Evolutionary conservation across 441 rosid genomes (phyloP).

Genomic region (Gossypium davidsonii): DNA sequence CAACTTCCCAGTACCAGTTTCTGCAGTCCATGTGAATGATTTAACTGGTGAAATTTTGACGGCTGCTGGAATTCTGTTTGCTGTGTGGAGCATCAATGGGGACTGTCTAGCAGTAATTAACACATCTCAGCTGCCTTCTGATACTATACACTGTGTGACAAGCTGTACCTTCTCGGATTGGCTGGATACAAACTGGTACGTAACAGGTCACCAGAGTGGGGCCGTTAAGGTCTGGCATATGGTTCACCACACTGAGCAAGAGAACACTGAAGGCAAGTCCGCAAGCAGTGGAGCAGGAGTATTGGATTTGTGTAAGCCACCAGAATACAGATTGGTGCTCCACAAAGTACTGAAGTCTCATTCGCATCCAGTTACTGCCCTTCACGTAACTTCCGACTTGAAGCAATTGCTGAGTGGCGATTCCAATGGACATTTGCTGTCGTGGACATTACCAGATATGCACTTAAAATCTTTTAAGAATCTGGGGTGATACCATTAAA

Average conservation of each 20-base stretch:
- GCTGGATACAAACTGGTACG: slow-evolving; percentile 90
- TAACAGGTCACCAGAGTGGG: slow-evolving; percentile 98
- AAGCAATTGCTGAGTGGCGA: slow-evolving; percentile 96
- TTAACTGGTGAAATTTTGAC: slow-evolving; percentile 91
- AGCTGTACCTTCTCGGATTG: slow-evolving; percentile 87
- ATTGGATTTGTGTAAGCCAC: slow-evolving; percentile 53
- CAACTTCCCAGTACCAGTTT: slow-evolving; percentile 68
- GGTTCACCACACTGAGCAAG: slow-evolving; percentile 66
- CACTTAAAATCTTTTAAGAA: slow-evolving; percentile 41
- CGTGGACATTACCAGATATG: slow-evolving; percentile 88
- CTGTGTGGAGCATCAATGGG: slow-evolving; percentile 97
- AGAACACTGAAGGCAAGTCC: slow-evolving; percentile 37
- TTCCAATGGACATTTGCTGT: slow-evolving; percentile 69
- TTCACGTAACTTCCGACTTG: slow-evolving; percentile 65
- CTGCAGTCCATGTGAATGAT: slow-evolving; percentile 88
- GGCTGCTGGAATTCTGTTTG: slow-evolving; percentile 90
- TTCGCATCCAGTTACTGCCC: slow-evolving; percentile 82
- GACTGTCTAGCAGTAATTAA: slow-evolving; percentile 91
- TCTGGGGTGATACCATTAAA: slow-evolving; percentile 34
- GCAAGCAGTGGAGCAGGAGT: slow-evolving; percentile 45
- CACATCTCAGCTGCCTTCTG: slow-evolving; percentile 95
- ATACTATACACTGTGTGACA: slow-evolving; percentile 78
- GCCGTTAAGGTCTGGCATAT: slow-evolving; percentile 95
- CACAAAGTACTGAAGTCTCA: slow-evolving; percentile 82
- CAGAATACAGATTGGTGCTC: slow-evolving; percentile 81